A percentile compares a stretch with the other conserved stretches of the same genome.
These are phyloP conservation scores for Barbatosphaeria neglecta DNA, from an alignment of 495 filamentous ascomycete genomes.

Conservation along the genomic window DNA sequence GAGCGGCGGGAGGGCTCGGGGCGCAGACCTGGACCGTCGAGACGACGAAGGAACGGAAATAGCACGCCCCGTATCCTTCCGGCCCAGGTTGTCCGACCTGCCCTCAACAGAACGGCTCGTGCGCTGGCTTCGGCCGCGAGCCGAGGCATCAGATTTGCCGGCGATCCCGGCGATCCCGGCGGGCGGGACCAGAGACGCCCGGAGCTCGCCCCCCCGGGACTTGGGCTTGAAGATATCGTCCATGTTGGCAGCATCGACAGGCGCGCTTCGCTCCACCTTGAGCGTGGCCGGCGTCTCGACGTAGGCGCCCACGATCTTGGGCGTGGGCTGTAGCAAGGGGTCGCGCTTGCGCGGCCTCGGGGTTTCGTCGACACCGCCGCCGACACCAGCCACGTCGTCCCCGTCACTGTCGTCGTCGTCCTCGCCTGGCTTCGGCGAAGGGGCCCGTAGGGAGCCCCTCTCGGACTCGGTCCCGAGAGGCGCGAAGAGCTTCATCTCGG, in stretches of 20 bases:
- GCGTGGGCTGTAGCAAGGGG: slow-evolving; percentile 37
- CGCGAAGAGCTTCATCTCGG: slow-evolving; percentile 43
- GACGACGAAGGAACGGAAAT: slow-evolving; percentile 14
- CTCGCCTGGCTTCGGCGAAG: slow-evolving; percentile 22
- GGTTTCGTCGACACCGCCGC: slow-evolving; percentile 22
- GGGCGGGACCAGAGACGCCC: no score
- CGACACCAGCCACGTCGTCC: slow-evolving; percentile 1
- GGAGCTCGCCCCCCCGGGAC: no score
- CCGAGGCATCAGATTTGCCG: no score
- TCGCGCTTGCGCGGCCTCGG: slow-evolving; percentile 30
- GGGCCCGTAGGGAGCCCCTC: slow-evolving; percentile 35
- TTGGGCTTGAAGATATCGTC: no score
- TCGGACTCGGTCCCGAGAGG: slow-evolving; percentile 42
- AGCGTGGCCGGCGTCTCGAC: slow-evolving; percentile 38
- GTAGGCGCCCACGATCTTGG: slow-evolving; percentile 37
- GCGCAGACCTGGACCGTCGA: slow-evolving; percentile 19
- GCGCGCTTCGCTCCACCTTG: slow-evolving; percentile 21
- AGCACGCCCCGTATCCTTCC: slow-evolving; percentile 10
- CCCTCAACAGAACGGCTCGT: slow-evolving; percentile 5
- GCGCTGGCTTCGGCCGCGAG: not conserved
- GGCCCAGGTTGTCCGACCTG: slow-evolving; percentile 7
- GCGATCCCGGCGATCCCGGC: no score
- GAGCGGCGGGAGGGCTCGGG: slow-evolving; percentile 21
- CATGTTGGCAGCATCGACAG: no score
- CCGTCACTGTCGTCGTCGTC: slow-evolving; percentile 12